A percentile compares a stretch with the other conserved stretches of the same genome.
phyloP scores from a whole-genome alignment of 2,329 filamentous ascomycete species.

The Epicoccum nigrum region DNA sequence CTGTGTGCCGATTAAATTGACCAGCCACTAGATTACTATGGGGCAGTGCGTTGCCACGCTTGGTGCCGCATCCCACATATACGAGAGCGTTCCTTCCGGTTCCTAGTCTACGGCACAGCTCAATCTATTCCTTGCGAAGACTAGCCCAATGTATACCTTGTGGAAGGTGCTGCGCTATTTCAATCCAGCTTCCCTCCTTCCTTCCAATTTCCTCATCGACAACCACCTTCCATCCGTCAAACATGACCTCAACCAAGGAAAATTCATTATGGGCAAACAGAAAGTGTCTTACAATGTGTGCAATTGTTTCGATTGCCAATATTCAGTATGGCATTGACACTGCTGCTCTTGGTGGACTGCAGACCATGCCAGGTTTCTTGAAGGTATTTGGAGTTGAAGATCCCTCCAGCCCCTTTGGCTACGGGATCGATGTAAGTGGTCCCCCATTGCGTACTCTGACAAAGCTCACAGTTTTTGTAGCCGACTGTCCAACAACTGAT shows the following conservation, averaged over 20 bases:
- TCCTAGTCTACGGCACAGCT: no score
- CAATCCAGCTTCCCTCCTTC: conserved; percentile 1
- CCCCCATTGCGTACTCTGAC: no score
- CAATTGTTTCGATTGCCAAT: conserved; percentile 55
- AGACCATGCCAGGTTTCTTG: conserved; percentile 55
- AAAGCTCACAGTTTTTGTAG: no score
- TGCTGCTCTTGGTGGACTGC: conserved; percentile 51
- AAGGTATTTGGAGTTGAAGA: conserved; percentile 58
- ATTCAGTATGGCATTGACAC: conserved; percentile 62
- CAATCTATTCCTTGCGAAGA: no score
- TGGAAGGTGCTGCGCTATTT: conserved; percentile 9
- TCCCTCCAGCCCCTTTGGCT: conserved; percentile 43
- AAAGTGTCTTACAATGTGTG: conserved; percentile 57
- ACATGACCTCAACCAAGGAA: conserved; percentile 13
- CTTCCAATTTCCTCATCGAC: neutral
- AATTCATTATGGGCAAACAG: conserved; percentile 40
- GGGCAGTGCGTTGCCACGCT: no score
- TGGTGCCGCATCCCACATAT: no score
- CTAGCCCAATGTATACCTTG: no score
- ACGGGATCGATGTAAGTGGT: conserved; percentile 51
- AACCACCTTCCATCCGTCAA: neutral
- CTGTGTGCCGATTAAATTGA: no score
- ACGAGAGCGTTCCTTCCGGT: no score
- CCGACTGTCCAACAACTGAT: no score
- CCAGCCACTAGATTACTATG: no score